Evolutionary conservation across 1,139 yeast species (phyloP).

Genomic region (Arxiozyma telluris): DNA sequence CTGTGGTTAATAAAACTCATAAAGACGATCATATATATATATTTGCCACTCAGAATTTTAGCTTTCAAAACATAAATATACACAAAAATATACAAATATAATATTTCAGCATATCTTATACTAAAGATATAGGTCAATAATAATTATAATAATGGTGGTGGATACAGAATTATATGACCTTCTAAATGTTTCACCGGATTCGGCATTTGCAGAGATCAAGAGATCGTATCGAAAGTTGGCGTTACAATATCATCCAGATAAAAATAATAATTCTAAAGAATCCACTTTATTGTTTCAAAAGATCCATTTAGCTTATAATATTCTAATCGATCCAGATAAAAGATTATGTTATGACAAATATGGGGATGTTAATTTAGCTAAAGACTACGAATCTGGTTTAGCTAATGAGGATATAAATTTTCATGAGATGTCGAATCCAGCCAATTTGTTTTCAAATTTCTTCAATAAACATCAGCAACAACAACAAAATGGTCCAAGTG

Average conservation of each 20-base stretch:
- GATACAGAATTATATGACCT: constrained; percentile 48
- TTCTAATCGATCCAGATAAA: constrained; percentile 85
- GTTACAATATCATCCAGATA: constrained; percentile 80
- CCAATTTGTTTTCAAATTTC: constrained; percentile 33
- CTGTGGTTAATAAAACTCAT: no score
- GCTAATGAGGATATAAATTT: constrained; percentile 4
- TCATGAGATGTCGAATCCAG: constrained; percentile 16
- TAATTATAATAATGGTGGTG: constrained; percentile 3
- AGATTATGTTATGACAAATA: constrained; percentile 85
- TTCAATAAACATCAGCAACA: constrained; percentile 21
- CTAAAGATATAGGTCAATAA: no score
- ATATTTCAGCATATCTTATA: not conserved
- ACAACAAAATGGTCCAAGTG: not conserved
- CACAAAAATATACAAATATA: no score
- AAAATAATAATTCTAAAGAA: constrained; percentile 72
- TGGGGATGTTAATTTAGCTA: constrained; percentile 44
- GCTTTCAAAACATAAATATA: no score
- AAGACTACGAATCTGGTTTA: constrained; percentile 9
- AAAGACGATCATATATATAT: no score
- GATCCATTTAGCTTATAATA: constrained; percentile 86
- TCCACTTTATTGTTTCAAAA: constrained; percentile 75
- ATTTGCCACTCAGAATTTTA: no score
- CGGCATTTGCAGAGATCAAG: constrained; percentile 65
- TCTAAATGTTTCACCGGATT: constrained; percentile 57
- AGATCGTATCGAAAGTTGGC: constrained; percentile 85